Evolutionary conservation across 1,139 yeast species (phyloP), one percentile per base, ranked within the genome.

Genomic region (Pneumocystis oryctolagi): DNA sequence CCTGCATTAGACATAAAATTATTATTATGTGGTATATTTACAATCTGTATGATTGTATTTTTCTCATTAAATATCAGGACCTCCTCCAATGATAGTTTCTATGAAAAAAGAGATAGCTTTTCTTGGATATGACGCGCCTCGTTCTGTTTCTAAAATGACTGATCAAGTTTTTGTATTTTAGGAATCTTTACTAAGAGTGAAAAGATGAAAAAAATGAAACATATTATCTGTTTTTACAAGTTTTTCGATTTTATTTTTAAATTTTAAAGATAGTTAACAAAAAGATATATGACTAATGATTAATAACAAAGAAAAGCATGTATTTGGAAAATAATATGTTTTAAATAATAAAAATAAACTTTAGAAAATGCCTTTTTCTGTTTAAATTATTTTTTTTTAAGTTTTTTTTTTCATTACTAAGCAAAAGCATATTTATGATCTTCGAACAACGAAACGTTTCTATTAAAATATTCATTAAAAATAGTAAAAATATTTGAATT

Each of bases 131-230:
- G 81, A 82, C 63, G 89, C 89, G 81, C 90, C 97, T 65, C 86
- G 84, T 75, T 94, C 96, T 3, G 89, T 90, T 47, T 85, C 95
- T 62, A 89, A 89, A 77, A 81, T 88, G 71, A 95, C 89, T 64
- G 97, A 94, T 76, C 95, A 89, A 76, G 87, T 90, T 40, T 92
- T 92, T 76, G 86, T 86, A 37, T 89, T 89, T 72, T 89, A 80
- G 72, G 18, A 12, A 14, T 16, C 12, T 6, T 4, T 20, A 37
- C 12, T 25, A 47, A 20, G 12, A 9, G 3, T 47, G 6, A 18
- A 16, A n/a, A 39, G 16, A 3, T 32, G 35, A 32, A 8, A 5
- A 32, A 32, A 32, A 32, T 5, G 5, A 8, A 32, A 5, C 5
- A 32, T 32, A 5, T 5, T 32, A 32, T 32, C 8, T 5, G 8